Percentiles rank a stretch among this genome's conserved stretches.
These are phyloP conservation scores for Purshia tridentata DNA, from an alignment of 306 rosid genomes.

Conservation along the genomic window DNA sequence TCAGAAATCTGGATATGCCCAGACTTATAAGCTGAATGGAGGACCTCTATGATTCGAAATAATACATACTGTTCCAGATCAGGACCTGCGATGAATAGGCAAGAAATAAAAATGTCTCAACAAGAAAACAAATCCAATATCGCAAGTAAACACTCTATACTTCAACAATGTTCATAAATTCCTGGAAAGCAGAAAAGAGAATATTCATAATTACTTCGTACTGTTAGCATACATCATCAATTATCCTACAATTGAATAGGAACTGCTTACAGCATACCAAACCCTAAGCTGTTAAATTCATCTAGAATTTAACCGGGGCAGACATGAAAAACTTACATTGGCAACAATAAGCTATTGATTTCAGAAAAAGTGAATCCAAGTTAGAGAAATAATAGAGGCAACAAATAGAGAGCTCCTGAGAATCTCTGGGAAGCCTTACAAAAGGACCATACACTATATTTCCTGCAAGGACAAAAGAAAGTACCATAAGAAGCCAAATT, in stretches of 20 bases:
- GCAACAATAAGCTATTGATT: constrained; percentile 74
- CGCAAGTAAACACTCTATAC: neutral
- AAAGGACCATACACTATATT: constrained; percentile 63
- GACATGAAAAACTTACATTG: constrained; percentile 52
- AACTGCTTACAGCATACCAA: neutral
- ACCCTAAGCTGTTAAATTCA: constrained; percentile 4
- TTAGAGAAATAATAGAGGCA: constrained; percentile 64
- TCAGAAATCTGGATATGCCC: constrained; percentile 58
- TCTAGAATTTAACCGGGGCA: constrained; percentile 16
- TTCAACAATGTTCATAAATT: neutral
- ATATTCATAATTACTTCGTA: neutral
- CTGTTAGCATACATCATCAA: neutral
- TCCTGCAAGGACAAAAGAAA: constrained; percentile 50
- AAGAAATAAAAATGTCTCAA: constrained; percentile 15
- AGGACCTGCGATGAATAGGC: constrained; percentile 50
- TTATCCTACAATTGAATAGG: neutral
- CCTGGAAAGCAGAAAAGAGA: neutral
- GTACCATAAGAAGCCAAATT: constrained; percentile 22
- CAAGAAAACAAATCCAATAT: neutral
- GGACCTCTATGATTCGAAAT: constrained; percentile 58
- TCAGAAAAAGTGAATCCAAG: constrained; percentile 55
- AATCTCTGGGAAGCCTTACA: constrained; percentile 65
- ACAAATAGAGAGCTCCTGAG: constrained; percentile 76
- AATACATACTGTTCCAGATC: constrained; percentile 54
- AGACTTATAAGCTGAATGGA: constrained; percentile 59